phyloP scores from a whole-genome alignment of 2,329 filamentous ascomycete species.

The Teratosphaeria viscida region DNA sequence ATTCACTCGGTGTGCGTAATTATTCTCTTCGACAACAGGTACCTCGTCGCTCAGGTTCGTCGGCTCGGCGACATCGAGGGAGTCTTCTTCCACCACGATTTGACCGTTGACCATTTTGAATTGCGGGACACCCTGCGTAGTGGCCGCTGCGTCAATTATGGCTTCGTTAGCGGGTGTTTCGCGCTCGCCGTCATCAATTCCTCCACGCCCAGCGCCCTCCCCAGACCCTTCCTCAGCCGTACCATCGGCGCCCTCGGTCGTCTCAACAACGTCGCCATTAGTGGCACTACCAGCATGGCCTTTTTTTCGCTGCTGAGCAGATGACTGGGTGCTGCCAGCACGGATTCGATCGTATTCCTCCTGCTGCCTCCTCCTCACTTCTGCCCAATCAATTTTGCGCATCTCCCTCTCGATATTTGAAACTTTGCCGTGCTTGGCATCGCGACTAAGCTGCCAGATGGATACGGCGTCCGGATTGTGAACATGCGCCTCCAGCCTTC shows the following conservation, averaged over 20 bases:
- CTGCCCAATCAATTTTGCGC: slow-evolving; percentile 52
- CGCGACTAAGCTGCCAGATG: slow-evolving; percentile 62
- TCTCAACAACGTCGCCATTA: slow-evolving; percentile 3
- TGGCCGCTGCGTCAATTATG: slow-evolving; percentile 9
- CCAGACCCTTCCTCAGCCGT: slow-evolving; percentile 3
- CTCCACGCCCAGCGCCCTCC: slow-evolving; percentile 5
- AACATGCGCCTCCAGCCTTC: slow-evolving; percentile 25
- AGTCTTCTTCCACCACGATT: slow-evolving; percentile 62
- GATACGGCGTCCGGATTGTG: slow-evolving; percentile 58
- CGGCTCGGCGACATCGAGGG: slow-evolving; percentile 41
- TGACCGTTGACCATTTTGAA: slow-evolving; percentile 60
- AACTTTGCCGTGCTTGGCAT: slow-evolving; percentile 51
- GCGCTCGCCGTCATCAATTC: not conserved
- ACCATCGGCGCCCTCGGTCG: slow-evolving; percentile 14
- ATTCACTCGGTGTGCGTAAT: slow-evolving; percentile 63
- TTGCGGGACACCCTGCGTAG: slow-evolving; percentile 5
- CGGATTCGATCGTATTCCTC: slow-evolving; percentile 1
- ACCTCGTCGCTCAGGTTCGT: slow-evolving; percentile 22
- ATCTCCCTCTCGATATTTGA: slow-evolving; percentile 67
- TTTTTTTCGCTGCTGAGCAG: not conserved
- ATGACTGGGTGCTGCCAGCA: not conserved
- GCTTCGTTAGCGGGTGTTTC: slow-evolving; percentile 5
- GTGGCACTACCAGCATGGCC: not conserved
- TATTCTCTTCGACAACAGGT: slow-evolving; percentile 56
- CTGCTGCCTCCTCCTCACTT: slow-evolving; percentile 24